Percentiles rank a stretch among this genome's conserved stretches.
These are phyloP conservation scores for Cardiospermum halicacabum DNA, from an alignment of 345 rosid species.

Conservation along the genomic window DNA sequence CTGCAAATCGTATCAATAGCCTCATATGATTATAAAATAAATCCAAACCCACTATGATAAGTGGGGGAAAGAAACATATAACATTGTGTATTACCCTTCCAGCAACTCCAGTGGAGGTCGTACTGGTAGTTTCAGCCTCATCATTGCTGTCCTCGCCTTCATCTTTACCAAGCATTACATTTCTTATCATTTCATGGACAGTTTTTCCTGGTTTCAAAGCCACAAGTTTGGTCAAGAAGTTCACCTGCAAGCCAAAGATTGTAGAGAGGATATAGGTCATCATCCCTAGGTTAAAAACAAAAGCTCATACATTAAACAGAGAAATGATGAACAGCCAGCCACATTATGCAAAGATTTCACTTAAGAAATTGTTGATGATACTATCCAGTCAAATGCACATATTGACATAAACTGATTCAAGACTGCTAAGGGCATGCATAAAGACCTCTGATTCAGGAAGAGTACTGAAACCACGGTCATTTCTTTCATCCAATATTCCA, in stretches of 20 bases:
- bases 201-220: slow-evolving; percentile 80
- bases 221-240: slow-evolving; percentile 82
- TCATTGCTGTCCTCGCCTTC: slow-evolving; percentile 73
- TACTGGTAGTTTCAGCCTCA: slow-evolving; percentile 29
- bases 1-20: slow-evolving; percentile 34
- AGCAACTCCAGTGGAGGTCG: slow-evolving; percentile 41
- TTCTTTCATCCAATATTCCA: slow-evolving; percentile 91
- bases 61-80: neutral
- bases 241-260: slow-evolving; percentile 48
- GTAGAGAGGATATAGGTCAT: slow-evolving; percentile 7
- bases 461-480: slow-evolving; percentile 85
- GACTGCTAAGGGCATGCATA: neutral
- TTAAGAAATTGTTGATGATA: neutral
- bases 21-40: too few relatives aligned
- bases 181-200: slow-evolving; percentile 70
- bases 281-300: neutral
- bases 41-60: neutral
- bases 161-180: slow-evolving; percentile 87
- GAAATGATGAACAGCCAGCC: neutral
- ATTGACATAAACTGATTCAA: neutral
- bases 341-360: neutral
- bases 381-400: neutral
- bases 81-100: slow-evolving; percentile 53
- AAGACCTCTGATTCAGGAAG: slow-evolving; percentile 91
- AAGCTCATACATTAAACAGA: neutral